Percentiles rank a stretch among this genome's conserved stretches.
These are phyloP conservation scores for Hamamelis virginiana DNA, from an alignment of 164 flowering plant species.

Conservation along the genomic window DNA sequence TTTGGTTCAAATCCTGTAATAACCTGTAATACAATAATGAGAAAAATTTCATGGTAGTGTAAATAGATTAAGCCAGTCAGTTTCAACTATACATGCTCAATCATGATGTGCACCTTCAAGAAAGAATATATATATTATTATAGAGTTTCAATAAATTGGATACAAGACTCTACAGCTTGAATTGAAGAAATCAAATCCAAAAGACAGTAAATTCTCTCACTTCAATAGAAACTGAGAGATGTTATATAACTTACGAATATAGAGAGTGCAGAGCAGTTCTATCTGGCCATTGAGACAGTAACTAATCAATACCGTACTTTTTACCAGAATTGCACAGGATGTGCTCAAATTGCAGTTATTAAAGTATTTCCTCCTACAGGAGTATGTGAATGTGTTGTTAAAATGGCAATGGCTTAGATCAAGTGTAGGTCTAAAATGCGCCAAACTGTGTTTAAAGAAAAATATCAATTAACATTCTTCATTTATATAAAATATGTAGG, in stretches of 20 bases:
- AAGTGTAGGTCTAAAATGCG: no score
- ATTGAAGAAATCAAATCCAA: neutral
- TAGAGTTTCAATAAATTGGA: neutral
- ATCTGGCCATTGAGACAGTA: neutral
- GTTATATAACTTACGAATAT: no score
- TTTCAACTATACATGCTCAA: neutral
- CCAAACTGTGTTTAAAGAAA: neutral
- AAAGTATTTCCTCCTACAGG: no score
- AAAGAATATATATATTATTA: neutral
- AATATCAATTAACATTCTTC: no score
- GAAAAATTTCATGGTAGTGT: neutral
- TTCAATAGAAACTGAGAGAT: neutral
- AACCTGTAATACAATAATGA: conserved; percentile 46
- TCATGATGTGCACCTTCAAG: neutral
- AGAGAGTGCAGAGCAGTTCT: neutral
- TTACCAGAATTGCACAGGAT: no score
- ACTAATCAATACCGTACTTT: no score
- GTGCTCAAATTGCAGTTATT: no score
- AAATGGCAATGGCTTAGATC: no score
- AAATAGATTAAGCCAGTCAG: neutral
- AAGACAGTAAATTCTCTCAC: no score
- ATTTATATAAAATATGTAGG: no score
- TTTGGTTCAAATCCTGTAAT: conserved; percentile 74
- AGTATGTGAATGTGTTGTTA: no score
- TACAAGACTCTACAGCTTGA: neutral